phyloP scores from a whole-genome alignment of 495 filamentous ascomycete genomes.

The Cercophora sp. region DNA sequence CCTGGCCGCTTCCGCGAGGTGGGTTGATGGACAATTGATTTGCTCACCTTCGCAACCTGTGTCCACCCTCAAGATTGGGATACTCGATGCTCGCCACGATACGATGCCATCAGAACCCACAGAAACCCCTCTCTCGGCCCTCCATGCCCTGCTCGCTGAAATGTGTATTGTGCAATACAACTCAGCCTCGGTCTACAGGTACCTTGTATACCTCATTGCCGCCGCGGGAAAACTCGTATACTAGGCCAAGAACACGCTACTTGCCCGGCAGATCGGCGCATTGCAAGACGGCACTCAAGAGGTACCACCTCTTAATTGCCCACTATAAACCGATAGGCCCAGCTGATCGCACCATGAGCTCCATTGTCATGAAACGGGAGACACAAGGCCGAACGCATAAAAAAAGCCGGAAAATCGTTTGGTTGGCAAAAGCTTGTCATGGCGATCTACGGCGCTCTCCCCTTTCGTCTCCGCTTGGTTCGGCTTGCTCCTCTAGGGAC shows the following conservation, averaged over 20 bases:
- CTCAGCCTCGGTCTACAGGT: too few species aligned
- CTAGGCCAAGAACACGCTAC: not conserved
- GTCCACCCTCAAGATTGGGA: conserved; percentile 15
- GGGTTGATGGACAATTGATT: not conserved
- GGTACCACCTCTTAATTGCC: conserved; percentile 3
- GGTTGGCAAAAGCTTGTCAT: conserved; percentile 16
- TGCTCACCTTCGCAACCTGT: not conserved
- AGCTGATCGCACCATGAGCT: not conserved
- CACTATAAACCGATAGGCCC: conserved; percentile 5
- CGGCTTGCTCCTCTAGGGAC: not conserved
- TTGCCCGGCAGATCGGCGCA: not conserved
- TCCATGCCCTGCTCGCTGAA: not conserved
- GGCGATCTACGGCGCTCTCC: not conserved
- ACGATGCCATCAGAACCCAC: not conserved
- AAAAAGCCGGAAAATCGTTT: not conserved
- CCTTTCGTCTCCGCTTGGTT: not conserved
- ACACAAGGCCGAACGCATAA: not conserved
- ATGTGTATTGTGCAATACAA: too few species aligned
- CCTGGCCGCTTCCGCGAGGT: not conserved
- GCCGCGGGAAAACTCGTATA: too few species aligned
- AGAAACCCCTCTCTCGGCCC: not conserved
- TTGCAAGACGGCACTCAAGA: not conserved
- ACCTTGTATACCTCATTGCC: too few species aligned
- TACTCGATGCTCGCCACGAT: conserved; percentile 5
- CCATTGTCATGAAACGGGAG: not conserved